Conservation (phyloP, 177 flowering plant genomes). For the Vitis hybrid region DNA sequence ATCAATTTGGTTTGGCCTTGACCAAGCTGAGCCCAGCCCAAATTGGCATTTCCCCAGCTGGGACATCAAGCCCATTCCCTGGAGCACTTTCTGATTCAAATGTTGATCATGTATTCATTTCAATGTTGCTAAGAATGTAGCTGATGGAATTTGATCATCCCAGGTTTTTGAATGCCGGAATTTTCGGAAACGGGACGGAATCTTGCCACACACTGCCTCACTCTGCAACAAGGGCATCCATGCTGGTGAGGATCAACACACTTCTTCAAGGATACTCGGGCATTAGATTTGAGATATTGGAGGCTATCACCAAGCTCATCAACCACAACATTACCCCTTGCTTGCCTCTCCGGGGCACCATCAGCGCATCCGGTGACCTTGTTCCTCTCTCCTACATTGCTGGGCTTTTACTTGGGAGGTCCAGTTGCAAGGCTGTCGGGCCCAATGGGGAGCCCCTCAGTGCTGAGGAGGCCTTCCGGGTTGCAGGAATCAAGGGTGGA, state of each 20-base stretch:
- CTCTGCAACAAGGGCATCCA: constrained; percentile 60
- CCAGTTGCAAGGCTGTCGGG: constrained; percentile 50
- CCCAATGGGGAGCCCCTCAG: constrained; percentile 40
- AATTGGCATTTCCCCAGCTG: no score
- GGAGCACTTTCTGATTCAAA: no score
- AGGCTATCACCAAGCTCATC: constrained; percentile 50
- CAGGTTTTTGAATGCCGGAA: constrained; percentile 70
- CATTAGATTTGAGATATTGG: constrained; percentile 62
- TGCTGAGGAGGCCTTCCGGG: constrained; percentile 39
- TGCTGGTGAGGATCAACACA: constrained; percentile 68
- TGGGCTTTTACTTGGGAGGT: constrained; percentile 60
- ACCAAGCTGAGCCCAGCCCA: no score
- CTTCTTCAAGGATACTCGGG: constrained; percentile 73
- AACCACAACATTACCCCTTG: constrained; percentile 61
- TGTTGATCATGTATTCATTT: not conserved
- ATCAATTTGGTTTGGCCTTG: no score
- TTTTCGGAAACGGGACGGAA: constrained; percentile 54
- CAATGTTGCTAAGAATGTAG: not conserved
- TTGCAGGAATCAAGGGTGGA: constrained; percentile 42
- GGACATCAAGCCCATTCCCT: no score
- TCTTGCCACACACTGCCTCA: constrained; percentile 47
- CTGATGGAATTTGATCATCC: not conserved
- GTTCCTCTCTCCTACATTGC: constrained; percentile 71
- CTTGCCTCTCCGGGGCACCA: constrained; percentile 64
- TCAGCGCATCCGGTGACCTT: constrained; percentile 69